Base-by-base conservation (phyloP, 2,329 filamentous ascomycete species). In the Arthrobotrys megalospora region DNA sequence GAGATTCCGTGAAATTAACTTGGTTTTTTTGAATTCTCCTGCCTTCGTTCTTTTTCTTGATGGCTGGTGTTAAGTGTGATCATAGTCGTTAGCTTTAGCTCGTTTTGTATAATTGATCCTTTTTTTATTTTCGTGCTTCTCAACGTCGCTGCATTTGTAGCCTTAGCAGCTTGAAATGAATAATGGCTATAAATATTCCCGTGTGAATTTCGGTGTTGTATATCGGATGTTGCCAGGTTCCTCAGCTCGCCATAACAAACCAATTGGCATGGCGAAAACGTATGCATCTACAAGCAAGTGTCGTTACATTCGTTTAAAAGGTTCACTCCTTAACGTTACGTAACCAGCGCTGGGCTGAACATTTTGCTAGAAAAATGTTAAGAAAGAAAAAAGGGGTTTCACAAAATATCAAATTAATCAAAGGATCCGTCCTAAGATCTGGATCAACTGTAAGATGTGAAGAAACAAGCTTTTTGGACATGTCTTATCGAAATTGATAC, bases 251-350 rank as follows among this genome's bases (percentile, higher is more conserved):
- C 4, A 36, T 60, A 3, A 21, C 36, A 16, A 10, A 43, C 55
- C 55, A 60, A 60, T 43, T 19, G 36, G 19, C 34, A n/a, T n/a
- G 34, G 5, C 0, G 3, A 43, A 60, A 60, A 28, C 7, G 19
- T 43, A 60, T 60, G 55, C 55, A 60, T 60, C 36, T 41, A 60
- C 52, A 12, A 58, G 52, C 52, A 58, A 28, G 52, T 41, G 52
- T 32, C 36, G 55, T 60, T 60, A 60, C 55, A 60, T 60, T 60
- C 55, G 55, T 60, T 28, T 60, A 60, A 41, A 60, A 16, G n/a
- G n/a, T 16, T 45, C 41, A 45, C 14, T 7, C 14, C 41, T 16
- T 45, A 14, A 45, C 12, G 41, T 45, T 45, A 45, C n/a, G 41
- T 45, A 45, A 45, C 14, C 1, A 45, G 14, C 36, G 3, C 36